Percentiles rank a stretch among this genome's conserved stretches.
Evolutionary conservation across 1,139 yeast genomes (phyloP).

Genomic region (Candida freyschussii): DNA sequence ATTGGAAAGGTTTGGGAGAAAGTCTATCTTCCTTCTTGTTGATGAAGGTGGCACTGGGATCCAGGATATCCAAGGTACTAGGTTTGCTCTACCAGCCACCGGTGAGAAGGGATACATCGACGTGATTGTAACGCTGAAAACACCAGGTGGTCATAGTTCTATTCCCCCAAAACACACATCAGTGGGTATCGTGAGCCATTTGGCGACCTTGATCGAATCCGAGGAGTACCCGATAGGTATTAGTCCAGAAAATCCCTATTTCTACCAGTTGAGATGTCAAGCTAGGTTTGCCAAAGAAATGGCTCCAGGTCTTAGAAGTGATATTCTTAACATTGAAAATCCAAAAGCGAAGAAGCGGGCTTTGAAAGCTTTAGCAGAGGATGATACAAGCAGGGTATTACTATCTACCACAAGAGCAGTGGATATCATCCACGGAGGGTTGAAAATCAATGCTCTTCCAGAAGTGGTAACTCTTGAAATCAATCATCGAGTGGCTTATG

Average conservation of each 20-base stretch:
- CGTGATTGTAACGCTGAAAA: conserved; percentile 39
- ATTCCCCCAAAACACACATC: conserved; percentile 66
- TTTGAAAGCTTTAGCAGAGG: conserved; percentile 28
- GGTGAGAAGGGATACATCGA: conserved; percentile 67
- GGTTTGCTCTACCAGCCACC: conserved; percentile 49
- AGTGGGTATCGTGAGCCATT: conserved; percentile 59
- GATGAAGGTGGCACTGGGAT: conserved; percentile 54
- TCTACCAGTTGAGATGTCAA: conserved; percentile 41
- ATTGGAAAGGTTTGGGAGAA: conserved; percentile 46
- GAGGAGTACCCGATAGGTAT: conserved; percentile 43
- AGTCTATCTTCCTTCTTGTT: conserved; percentile 51
- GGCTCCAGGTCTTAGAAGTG: conserved; percentile 16
- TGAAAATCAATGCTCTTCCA: conserved; percentile 64
- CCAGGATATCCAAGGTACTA: conserved; percentile 9
- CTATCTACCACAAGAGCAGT: conserved; percentile 41
- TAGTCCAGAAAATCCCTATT: conserved; percentile 45
- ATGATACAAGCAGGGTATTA: conserved; percentile 18
- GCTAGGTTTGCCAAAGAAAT: conserved; percentile 34
- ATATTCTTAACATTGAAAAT: conserved; percentile 24
- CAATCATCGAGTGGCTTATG: conserved; percentile 52
- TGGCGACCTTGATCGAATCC: conserved; percentile 44
- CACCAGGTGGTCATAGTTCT: conserved; percentile 70
- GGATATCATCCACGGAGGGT: conserved; percentile 57
- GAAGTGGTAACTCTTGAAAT: conserved; percentile 52
- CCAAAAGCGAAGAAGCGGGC: conserved; percentile 37